phyloP scores from a whole-genome alignment of 345 rosid species.

The Populus alba region DNA sequence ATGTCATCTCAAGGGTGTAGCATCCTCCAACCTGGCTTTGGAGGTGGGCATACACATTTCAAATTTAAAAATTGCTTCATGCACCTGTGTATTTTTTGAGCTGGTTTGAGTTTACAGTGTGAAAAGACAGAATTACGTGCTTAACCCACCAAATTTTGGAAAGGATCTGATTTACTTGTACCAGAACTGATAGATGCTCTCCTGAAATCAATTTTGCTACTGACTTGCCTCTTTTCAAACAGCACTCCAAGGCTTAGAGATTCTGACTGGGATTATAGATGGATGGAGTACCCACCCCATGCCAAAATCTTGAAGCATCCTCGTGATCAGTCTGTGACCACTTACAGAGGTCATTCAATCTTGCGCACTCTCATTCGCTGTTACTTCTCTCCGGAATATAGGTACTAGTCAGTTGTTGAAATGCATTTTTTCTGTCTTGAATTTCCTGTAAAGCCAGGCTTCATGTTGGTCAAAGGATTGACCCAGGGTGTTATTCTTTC shows the following conservation, averaged over 20 bases:
- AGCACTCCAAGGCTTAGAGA: conserved; percentile 30
- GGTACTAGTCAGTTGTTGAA: conserved; percentile 26
- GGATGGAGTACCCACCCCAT: conserved; percentile 53
- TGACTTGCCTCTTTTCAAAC: conserved; percentile 18
- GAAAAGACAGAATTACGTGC: background rate
- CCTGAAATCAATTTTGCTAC: background rate
- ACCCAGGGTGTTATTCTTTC: background rate
- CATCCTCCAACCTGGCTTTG: background rate
- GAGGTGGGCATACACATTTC: background rate
- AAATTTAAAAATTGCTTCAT: too few species aligned
- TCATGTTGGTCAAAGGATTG: background rate
- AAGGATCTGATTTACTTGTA: background rate
- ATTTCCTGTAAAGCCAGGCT: background rate
- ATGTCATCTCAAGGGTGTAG: background rate
- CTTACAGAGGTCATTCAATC: conserved; percentile 64
- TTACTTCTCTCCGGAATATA: conserved; percentile 63
- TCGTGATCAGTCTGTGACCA: conserved; percentile 52
- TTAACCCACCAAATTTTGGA: background rate
- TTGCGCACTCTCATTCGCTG: conserved; percentile 61
- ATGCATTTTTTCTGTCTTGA: background rate
- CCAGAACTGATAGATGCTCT: background rate
- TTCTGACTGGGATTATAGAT: conserved; percentile 54
- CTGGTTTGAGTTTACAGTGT: background rate
- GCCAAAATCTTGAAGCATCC: conserved; percentile 49
- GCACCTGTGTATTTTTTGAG: background rate